Evolutionary conservation across 1,284 basidiomycete species (phyloP), one percentile per base, ranked within the genome.

Genomic region (Ustilago trichophora): DNA sequence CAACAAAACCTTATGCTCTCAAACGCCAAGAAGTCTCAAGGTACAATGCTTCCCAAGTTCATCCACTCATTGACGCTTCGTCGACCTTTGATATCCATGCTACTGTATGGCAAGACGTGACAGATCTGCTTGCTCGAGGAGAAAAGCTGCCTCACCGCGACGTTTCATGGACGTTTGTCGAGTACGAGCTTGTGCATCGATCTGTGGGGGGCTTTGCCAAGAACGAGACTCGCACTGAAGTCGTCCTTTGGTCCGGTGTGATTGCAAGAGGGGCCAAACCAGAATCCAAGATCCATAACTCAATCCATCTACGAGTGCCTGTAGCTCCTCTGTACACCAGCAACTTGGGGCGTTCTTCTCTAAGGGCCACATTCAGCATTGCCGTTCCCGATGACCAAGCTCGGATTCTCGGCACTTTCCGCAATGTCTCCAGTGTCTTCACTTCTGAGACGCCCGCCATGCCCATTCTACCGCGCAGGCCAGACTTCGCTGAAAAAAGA

Each of bases 311-410:
- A 11, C 55, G 48, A 9, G 34, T 50, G 10, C 55, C 55, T 1
- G 25, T 41, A 3, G 29, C 47, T 9, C 55, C 55, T 3, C 47
- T 58, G 16, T 58, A 58, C 18, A 46, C 42, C 15, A 16, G 26
- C 12, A n/a, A 15, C 10, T 22, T 58, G 9, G 55, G 47, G 2
- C 24, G 27, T 0, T 50, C 47, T 19, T 58, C 55, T 15, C 35
- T 58, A 11, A 36, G 55, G 4, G 55, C 55, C 3, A 58, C 48
- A 1, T 58, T 58, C 43, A 58, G 55, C 29, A 33, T 58, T 11
- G 43, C 26, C 10, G 18, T 58, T 11, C 55, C 47, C 7, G 27
- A 58, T 2, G 25, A 58, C 10, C 26, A 41, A 18, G 22, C 36
- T 2, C 9, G 25, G 29, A 6, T 21, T 4, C 18, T 37, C 12